Evolutionary conservation across 1,284 basidiomycete species (phyloP).

Genomic region (Moesziomyces parantarcticus): DNA sequence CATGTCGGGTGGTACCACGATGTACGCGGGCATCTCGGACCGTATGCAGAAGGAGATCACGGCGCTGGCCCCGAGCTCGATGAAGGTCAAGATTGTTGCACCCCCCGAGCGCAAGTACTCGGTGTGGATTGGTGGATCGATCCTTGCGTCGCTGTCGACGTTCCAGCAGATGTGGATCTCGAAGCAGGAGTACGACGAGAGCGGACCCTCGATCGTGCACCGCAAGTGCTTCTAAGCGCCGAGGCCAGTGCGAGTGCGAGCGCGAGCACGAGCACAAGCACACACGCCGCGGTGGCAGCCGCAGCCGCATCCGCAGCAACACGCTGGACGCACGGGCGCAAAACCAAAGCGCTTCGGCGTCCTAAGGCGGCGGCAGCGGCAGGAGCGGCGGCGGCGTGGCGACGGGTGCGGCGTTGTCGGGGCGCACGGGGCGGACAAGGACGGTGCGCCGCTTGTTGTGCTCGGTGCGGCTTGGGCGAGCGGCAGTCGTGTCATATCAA

Average conservation of each 20-base stretch:
- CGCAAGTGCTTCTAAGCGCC: conserved; percentile 66
- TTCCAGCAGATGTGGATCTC: conserved; percentile 94
- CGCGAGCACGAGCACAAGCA: too few relatives aligned
- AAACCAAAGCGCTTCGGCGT: too few relatives aligned
- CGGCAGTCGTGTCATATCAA: too few relatives aligned
- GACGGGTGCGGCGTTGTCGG: too few relatives aligned
- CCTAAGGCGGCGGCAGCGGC: too few relatives aligned
- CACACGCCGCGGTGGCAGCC: conserved; percentile 1
- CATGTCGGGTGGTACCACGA: conserved; percentile 93
- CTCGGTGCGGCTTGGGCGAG: too few relatives aligned
- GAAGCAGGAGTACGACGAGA: conserved; percentile 75
- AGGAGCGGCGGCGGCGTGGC: too few relatives aligned
- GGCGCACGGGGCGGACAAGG: too few relatives aligned
- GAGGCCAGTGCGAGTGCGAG: too few relatives aligned
- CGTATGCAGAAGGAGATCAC: conserved; percentile 98
- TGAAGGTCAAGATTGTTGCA: conserved; percentile 79
- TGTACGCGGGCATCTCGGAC: conserved; percentile 96
- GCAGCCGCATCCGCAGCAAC: neutral
- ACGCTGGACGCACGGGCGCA: too few relatives aligned
- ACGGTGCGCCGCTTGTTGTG: too few relatives aligned
- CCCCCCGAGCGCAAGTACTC: conserved; percentile 71
- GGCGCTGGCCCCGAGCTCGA: conserved; percentile 78
- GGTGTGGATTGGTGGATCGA: conserved; percentile 99
- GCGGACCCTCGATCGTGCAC: conserved; percentile 65
- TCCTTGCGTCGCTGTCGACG: conserved; percentile 91